Conservation (phyloP, 192 early-diverging fungal species). For the Coemansia guatemalensis region DNA sequence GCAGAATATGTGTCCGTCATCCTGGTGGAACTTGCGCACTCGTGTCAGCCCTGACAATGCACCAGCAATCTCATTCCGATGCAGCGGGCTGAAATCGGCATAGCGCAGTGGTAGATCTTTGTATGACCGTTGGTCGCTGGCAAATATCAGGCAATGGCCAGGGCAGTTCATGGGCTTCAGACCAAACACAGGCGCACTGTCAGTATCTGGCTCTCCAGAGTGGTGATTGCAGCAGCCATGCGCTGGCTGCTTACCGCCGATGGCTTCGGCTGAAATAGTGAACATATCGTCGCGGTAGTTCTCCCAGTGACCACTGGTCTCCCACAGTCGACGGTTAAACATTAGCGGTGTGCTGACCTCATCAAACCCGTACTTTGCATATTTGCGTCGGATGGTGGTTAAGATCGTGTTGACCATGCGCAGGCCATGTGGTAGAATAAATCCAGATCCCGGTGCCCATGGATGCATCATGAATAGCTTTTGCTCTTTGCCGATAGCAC, state of each 20-base stretch:
- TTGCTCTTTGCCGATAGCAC: conserved; percentile 66
- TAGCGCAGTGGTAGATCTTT: conserved; percentile 85
- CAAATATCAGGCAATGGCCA: conserved; percentile 91
- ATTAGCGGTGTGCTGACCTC: conserved; percentile 92
- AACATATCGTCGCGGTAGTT: conserved; percentile 98
- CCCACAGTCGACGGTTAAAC: conserved; percentile 93
- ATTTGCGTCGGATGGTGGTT: conserved; percentile 73
- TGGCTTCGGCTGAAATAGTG: conserved; percentile 33
- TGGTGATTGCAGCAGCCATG: conserved; percentile 40
- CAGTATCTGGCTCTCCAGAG: not conserved
- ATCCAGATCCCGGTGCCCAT: conserved; percentile 69
- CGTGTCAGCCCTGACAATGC: conserved; percentile 87
- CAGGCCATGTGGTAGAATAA: conserved; percentile 75
- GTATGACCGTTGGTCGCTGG: conserved; percentile 76
- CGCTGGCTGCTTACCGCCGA: not conserved
- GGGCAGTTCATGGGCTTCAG: conserved; percentile 99
- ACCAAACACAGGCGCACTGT: conserved; percentile 65
- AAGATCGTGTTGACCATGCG: conserved; percentile 78
- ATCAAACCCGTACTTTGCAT: conserved; percentile 72
- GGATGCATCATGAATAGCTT: conserved; percentile 70
- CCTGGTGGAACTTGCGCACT: conserved; percentile 94
- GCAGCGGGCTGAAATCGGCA: conserved; percentile 92
- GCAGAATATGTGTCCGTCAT: conserved; percentile 97
- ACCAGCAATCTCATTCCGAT: conserved; percentile 91
- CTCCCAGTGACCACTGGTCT: conserved; percentile 92